phyloP scores from a whole-genome alignment of 495 filamentous ascomycete genomes.

The Peziza echinospora region DNA sequence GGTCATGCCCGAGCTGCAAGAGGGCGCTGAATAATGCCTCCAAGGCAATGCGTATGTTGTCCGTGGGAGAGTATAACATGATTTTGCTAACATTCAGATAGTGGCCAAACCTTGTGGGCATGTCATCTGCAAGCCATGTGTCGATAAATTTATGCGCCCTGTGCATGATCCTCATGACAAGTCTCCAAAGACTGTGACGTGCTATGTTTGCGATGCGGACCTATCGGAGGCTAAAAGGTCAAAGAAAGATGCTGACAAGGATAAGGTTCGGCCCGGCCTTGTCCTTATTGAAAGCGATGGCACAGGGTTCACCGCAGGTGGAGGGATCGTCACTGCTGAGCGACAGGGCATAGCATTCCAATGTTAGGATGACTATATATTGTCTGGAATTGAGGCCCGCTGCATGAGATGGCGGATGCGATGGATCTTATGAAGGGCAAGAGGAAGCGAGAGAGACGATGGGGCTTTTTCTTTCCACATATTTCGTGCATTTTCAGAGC shows the following conservation, averaged over 20 bases:
- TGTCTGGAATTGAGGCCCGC: too few species aligned
- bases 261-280: slow-evolving; percentile 45
- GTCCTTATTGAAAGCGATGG: slow-evolving; percentile 75
- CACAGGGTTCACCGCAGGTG: slow-evolving; percentile 78
- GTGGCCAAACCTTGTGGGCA: slow-evolving; percentile 88
- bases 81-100: slow-evolving; percentile 4
- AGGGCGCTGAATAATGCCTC: slow-evolving; percentile 64
- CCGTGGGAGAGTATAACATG: neutral
- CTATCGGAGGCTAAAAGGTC: slow-evolving; percentile 36
- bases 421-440: too few species aligned
- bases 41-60: slow-evolving; percentile 44
- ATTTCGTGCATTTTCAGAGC: too few species aligned
- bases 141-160: slow-evolving; percentile 64
- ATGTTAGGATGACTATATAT: slow-evolving; percentile 37
- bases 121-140: slow-evolving; percentile 75
- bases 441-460: too few species aligned
- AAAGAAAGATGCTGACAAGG: slow-evolving; percentile 33
- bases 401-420: too few species aligned
- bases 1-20: slow-evolving; percentile 73
- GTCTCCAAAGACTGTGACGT: slow-evolving; percentile 27
- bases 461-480: too few species aligned
- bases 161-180: slow-evolving; percentile 44
- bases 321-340: slow-evolving; percentile 52
- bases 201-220: slow-evolving; percentile 77
- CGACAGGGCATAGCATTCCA: slow-evolving; percentile 68